Evolutionary conservation across 495 filamentous ascomycete species (phyloP).

Genomic region (Melanomma pulvis-pyrius): DNA sequence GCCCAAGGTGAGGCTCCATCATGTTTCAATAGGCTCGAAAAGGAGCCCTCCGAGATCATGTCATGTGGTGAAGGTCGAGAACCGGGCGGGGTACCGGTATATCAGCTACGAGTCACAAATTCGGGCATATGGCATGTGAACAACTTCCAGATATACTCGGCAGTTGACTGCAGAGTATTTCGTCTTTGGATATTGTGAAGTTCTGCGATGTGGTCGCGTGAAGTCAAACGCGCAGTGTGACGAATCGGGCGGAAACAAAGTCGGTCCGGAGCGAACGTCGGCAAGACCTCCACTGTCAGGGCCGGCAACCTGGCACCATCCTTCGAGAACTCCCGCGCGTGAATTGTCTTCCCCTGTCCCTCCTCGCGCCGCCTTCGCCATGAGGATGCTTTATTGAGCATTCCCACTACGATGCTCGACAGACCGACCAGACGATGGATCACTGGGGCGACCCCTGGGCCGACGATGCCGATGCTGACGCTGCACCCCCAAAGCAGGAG

Average conservation of each 20-base stretch:
- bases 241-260: background rate
- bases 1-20: no score
- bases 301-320: background rate
- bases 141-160: no score
- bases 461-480: conserved; percentile 29
- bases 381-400: conserved; percentile 33
- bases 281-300: background rate
- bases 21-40: no score
- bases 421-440: conserved; percentile 34
- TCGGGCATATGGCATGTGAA: no score
- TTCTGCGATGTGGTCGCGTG: background rate
- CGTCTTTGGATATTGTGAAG: background rate
- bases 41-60: no score
- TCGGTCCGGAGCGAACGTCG: background rate
- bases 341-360: background rate
- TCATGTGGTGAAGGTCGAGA: no score
- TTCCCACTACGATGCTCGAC: conserved; percentile 33
- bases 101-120: no score
- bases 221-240: background rate
- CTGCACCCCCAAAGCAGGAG: conserved; percentile 16
- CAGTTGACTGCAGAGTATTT: no score
- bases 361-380: background rate
- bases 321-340: background rate
- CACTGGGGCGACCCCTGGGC: conserved; percentile 42
- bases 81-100: no score